Base-by-base conservation (phyloP, 2,329 filamentous ascomycete genomes). In the Atkinsonella texensis region DNA sequence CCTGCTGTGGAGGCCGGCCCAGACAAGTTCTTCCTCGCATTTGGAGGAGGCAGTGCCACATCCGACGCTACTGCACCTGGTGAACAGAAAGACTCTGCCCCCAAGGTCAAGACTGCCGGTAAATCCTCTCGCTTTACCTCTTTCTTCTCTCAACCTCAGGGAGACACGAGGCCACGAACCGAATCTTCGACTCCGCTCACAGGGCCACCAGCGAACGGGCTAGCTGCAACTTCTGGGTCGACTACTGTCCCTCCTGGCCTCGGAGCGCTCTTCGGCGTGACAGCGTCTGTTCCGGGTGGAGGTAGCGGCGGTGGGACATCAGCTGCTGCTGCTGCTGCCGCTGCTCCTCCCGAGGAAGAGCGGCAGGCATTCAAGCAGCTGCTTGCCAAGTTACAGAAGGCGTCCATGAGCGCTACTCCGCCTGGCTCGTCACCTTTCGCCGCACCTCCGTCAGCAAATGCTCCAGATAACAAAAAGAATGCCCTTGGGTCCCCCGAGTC, bases 91-190 rank as follows among this genome's bases (percentile, higher is more conserved):
- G 68, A 70, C 46, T 28, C 48, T 13, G 55, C 62, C n/a, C 56
- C 65, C 44, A 79, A 76, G 61, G 67, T 74, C 12, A 87, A 86
- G 63, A 65, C 76, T 1, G 70, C 68, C 3, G 68, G 63, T 28
- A 90, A 91, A 62, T 80, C 86, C 5, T 96, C 90, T 12, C 79
- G 89, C 51, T 96, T 96, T 63, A 89, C 89, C 48, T 88, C 85
- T 3, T 86, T 96, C 59, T 88, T 90, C 63, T 59, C 63, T 11
- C 66, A 67, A 18, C 56, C 65, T 3, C 65, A 71, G n/a, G 75
- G 84, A 56, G 79, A 81, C 52, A 66, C 65, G 17, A 69, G 72
- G 51, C 67, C 70, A 23, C 73, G 73, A 54, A 71, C 72, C 1
- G 79, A 82, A 52, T 69, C 73, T 3, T 65, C 73, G 8, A 70